Base-by-base conservation (phyloP, 2,329 filamentous ascomycete genomes). In the Purpureocillium takamizusanense region DNA sequence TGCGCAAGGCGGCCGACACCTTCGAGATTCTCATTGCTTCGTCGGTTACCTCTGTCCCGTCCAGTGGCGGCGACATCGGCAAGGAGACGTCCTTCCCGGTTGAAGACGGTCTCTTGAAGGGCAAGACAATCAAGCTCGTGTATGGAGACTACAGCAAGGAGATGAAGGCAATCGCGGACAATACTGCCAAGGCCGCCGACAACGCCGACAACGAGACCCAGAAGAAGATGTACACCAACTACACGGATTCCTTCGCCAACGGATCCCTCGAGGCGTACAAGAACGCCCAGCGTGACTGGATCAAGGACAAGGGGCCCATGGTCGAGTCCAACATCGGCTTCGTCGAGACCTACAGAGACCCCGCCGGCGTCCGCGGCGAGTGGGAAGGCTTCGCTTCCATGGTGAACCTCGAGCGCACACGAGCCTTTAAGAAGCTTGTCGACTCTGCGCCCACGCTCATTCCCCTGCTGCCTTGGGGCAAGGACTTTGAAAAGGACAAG, bases 401-500 rank as follows among this genome's bases (percentile, higher is more conserved):
- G 61, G 83, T 97, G 33, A 97, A 97, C 62, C 72, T 90, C 54
- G 90, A 95, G 59, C 81, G 90, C 15, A 98, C 90, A 1, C 76
- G 76, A 42, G 86, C 89, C 1, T 97, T 97, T 55, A 83, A 83
- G 7, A 82, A 84, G 49, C 76, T 97, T 2, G 92, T 97, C 4
- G 73, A 81, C 15, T 81, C 81, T 18, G 89, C 92, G 0, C 83
- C 88, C 10, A 69, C 70, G 33, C 81, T 95, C 56, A 95, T 98
- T 37, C 86, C 88, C 7, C 78, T 94, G 45, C 68, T 98, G 12
- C 92, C 92, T 0, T 98, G 92, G 92, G 68, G 71, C 28, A 74
- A 76, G 34, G 84, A 86, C 1, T 98, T 97, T 48, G 92, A 98
- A 58, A 97, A 97, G 63, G 89, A 95, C 67, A 88, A 84, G 54